Conservation (phyloP, 2,329 filamentous ascomycete species). For the Claviceps paspali region DNA sequence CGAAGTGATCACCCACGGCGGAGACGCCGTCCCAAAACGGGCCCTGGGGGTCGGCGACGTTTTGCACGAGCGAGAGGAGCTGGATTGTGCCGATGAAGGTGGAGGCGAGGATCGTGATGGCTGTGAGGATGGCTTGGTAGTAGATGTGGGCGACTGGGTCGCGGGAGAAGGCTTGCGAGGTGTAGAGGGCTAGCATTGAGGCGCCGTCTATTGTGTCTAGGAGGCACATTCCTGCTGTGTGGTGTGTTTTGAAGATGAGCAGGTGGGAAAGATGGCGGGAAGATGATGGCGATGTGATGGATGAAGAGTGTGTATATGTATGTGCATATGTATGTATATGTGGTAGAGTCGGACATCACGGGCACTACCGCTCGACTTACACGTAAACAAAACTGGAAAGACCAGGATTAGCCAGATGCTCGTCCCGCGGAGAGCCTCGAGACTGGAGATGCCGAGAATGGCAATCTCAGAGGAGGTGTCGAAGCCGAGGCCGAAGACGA, state of each 20-base stretch:
- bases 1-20: conserved; percentile 62
- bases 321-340: background rate
- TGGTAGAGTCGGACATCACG: too few relatives aligned
- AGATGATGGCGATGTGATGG: too few relatives aligned
- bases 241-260: background rate
- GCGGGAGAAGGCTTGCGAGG: conserved; percentile 58
- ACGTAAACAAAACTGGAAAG: conserved; percentile 79
- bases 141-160: conserved; percentile 86
- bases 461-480: conserved; percentile 93
- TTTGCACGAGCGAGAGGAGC: conserved; percentile 60
- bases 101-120: conserved; percentile 69
- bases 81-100: conserved; percentile 79
- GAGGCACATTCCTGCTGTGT: conserved; percentile 75
- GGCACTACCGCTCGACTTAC: too few relatives aligned
- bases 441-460: conserved; percentile 73
- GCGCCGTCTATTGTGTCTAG: conserved; percentile 87
- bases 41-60: conserved; percentile 57
- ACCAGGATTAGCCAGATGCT: conserved; percentile 89
- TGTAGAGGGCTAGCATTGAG: conserved; percentile 89
- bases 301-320: too few relatives aligned
- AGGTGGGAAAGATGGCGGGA: background rate
- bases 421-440: conserved; percentile 74
- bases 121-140: conserved; percentile 79
- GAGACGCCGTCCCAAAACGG: conserved; percentile 84
- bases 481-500: conserved; percentile 85